phyloP scores from a whole-genome alignment of 768 basidiomycete genomes.

The Lentinula guzmanii region DNA sequence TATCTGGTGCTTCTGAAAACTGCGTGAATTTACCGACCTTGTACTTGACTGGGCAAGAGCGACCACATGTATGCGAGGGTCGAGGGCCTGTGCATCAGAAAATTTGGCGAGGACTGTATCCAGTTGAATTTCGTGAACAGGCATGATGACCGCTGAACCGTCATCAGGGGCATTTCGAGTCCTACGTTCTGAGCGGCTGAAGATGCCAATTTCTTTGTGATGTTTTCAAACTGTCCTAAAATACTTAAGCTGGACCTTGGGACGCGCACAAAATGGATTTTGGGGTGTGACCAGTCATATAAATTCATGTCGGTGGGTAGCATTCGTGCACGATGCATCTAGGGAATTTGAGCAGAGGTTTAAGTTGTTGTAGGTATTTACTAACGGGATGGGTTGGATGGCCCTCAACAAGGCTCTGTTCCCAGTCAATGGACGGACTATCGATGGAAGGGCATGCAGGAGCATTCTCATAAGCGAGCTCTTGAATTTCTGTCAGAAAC shows the following conservation, averaged over 20 bases:
- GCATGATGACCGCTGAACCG: slow-evolving; percentile 31
- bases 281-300: slow-evolving; percentile 52
- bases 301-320: slow-evolving; percentile 21
- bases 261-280: slow-evolving; percentile 41
- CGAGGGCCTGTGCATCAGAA: slow-evolving; percentile 33
- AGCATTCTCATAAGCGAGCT: slow-evolving; percentile 31
- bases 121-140: slow-evolving; percentile 49
- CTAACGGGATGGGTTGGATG: slow-evolving; percentile 56
- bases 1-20: neutral
- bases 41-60: slow-evolving; percentile 49
- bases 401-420: slow-evolving; percentile 52
- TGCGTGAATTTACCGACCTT: slow-evolving; percentile 25
- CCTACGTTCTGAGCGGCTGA: slow-evolving; percentile 27
- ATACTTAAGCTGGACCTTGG: slow-evolving; percentile 29
- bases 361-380: neutral
- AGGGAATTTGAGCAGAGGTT: neutral
- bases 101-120: slow-evolving; percentile 38
- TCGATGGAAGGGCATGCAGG: slow-evolving; percentile 33
- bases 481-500: slow-evolving; percentile 16
- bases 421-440: slow-evolving; percentile 45
- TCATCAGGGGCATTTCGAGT: slow-evolving; percentile 16
- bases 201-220: slow-evolving; percentile 25
- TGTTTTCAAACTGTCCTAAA: slow-evolving; percentile 36
- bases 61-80: slow-evolving; percentile 31
- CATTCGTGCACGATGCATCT: slow-evolving; percentile 56